Base-by-base conservation (phyloP, 108 stramenopile genomes). In the Nitzschia sp. region DNA sequence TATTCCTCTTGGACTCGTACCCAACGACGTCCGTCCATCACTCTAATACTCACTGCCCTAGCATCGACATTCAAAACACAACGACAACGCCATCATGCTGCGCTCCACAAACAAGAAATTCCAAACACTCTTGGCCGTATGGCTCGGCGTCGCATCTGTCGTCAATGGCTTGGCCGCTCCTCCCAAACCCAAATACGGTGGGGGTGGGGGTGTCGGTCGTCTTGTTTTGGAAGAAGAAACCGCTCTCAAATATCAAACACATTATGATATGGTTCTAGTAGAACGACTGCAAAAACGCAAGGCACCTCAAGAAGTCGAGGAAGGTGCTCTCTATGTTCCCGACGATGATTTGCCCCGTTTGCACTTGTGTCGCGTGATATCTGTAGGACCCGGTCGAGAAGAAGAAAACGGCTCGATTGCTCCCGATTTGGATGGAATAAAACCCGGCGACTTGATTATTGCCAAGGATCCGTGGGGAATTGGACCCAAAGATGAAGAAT, bases 381-480 rank as follows among this genome's bases (percentile, higher is more conserved):
- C 83, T 58, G 79, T 91, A 54, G 94, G 94, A 58, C 81, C 87
- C 21, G 90, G 56, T 3, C 56, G 30, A 33, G 57, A 51, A 51
- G 57, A 59, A 59, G 57, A 32, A 59, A 59, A 31, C 3, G 32
- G 32, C 38, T 56, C 54, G 31, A 75, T 93, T 59, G 82, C 87
- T 55, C 83, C 89, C 9, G 35, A 38, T 24, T 86, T 93, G 86
- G 83, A 89, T 35, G 61, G 85, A 54, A 75, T 95, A n/a, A 59
- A 90, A 78, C 74, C 79, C 0, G 94, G 94, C 11, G 90, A 90
- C 72, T 46, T 89, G 5, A 82, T 95, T 0, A 78, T 93, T 66
- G 88, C 90, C 21, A 95, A 95, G 64, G 85, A 95, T 81, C 94
- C 94, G 23, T 95, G 94, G 94, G 94, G 94, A 32, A 95, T 95